Evolutionary conservation across 169 alveolate genomes (phyloP), one percentile per base, ranked within the genome.

Genomic region (Plasmodium sp.): DNA sequence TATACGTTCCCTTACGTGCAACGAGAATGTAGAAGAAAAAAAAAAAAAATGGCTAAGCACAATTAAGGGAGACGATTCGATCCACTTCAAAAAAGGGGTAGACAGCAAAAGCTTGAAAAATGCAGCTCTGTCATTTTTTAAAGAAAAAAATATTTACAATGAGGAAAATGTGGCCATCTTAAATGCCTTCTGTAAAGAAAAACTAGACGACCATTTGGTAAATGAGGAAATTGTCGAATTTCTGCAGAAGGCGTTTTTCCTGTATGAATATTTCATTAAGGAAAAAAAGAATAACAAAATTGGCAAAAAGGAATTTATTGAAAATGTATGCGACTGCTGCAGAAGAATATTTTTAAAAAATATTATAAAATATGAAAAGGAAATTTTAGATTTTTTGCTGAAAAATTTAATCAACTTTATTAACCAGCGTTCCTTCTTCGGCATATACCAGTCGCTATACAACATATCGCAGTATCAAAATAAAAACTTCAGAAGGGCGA

Each of bases 371-470:
- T 39, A 92, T 45, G 92, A 92, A 73, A 82, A 82, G 33, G 91
- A 92, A 45, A 83, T 92, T 39, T 18, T 92, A 92, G 83, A 92
- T 54, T 81, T 90, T 71, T 71, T 90, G 51, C 82, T 90, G 80
- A 90, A 90, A 80, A 90, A 90, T 80, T 79, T 90, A 90, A 90
- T 90, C 18, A 90, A 90, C 73, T 90, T 74, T 80, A 90, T 90
- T 90, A 90, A 80, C 71, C 71, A 90, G 39, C 82, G 67, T 90
- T 90, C 94, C 16, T 90, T 90, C 51, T 62, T 33, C 18, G 45
- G 27, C 22, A 90, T 90, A 36, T 90, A 90, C 45, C 88, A 51
- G 27, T 90, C 94, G 5, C 82, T 90, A 90, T 90, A 80, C 74
- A 90, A 90, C 58, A 80, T 90, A 79, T 90, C 81, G 9, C 94